Conservation (phyloP, 306 rosid species). For the Cicer pinnatifidum region DNA sequence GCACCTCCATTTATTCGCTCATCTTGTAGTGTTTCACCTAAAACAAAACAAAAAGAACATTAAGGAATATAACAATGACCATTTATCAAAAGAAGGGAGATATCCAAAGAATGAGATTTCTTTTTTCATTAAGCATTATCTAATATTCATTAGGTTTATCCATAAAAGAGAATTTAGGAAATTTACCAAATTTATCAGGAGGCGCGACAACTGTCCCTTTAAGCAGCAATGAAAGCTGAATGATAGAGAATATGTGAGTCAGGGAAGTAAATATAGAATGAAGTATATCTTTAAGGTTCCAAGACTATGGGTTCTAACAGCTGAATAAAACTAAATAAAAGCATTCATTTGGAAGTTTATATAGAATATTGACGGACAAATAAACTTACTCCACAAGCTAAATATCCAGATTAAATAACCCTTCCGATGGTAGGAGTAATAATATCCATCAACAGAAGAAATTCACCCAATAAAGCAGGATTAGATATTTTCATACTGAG, state of each 20-base stretch:
- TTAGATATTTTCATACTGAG: slow-evolving; percentile 1
- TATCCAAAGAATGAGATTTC: slow-evolving; percentile 36
- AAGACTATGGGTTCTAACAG: slow-evolving; percentile 28
- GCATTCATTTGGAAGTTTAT: slow-evolving; percentile 33
- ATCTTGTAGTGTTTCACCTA: slow-evolving; percentile 92
- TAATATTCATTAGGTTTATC: slow-evolving; percentile 28
- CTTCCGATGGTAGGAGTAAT: slow-evolving; percentile 25
- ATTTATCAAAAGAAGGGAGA: slow-evolving; percentile 33
- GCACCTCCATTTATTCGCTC: slow-evolving; percentile 91
- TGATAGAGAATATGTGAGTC: slow-evolving; percentile 44
- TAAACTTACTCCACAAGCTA: slow-evolving; percentile 33
- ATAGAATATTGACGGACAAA: slow-evolving; percentile 35
- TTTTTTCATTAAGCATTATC: slow-evolving; percentile 24
- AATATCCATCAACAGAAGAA: slow-evolving; percentile 27
- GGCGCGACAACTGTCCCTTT: slow-evolving; percentile 98
- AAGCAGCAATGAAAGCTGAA: slow-evolving; percentile 87
- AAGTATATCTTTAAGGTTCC: slow-evolving; percentile 37
- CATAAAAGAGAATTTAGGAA: slow-evolving; percentile 42
- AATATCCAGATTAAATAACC: slow-evolving; percentile 25
- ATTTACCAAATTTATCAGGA: slow-evolving; percentile 93
- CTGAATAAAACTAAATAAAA: slow-evolving; percentile 10
- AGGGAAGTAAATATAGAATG: slow-evolving; percentile 29
- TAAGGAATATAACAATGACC: slow-evolving; percentile 31
- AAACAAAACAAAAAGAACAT: slow-evolving; percentile 33
- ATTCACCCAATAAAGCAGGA: slow-evolving; percentile 34